These are phyloP conservation scores for Chaetothyriales sp. DNA, from an alignment of 2,329 filamentous ascomycete genomes.

Conservation along the genomic window DNA sequence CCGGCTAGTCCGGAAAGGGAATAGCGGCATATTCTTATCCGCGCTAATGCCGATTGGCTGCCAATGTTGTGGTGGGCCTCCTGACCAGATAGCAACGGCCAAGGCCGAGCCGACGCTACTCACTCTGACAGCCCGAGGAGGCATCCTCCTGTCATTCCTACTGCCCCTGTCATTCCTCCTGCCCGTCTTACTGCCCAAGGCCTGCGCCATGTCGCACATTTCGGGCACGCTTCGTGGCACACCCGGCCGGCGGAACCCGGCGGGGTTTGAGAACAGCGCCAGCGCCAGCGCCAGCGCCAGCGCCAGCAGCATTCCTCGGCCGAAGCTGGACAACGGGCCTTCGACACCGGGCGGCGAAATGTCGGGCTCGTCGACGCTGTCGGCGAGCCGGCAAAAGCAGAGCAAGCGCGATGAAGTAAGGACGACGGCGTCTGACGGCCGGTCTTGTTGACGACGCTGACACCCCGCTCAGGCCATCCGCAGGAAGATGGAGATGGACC, in stretches of 20 bases:
- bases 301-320: conserved; percentile 49
- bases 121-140: background rate
- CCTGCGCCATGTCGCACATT: conserved; percentile 13
- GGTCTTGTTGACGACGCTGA: conserved; percentile 9
- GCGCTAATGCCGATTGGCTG: background rate
- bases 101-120: no score
- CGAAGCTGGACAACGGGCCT: conserved; percentile 40
- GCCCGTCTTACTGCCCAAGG: background rate
- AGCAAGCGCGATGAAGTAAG: conserved; percentile 94
- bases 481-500: conserved; percentile 88
- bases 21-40: background rate
- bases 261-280: conserved; percentile 42
- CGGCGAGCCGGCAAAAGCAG: conserved; percentile 90
- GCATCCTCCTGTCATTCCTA: background rate
- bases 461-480: conserved; percentile 64
- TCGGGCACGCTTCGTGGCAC: conserved; percentile 45
- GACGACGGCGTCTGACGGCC: conserved; percentile 20
- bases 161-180: background rate
- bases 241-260: conserved; percentile 39
- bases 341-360: conserved; percentile 35
- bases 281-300: no score
- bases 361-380: conserved; percentile 54
- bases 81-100: background rate
- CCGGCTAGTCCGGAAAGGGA: background rate
- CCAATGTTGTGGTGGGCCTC: background rate